Base-by-base conservation (phyloP, 192 early-diverging fungal species). In the Backusella luteola region DNA sequence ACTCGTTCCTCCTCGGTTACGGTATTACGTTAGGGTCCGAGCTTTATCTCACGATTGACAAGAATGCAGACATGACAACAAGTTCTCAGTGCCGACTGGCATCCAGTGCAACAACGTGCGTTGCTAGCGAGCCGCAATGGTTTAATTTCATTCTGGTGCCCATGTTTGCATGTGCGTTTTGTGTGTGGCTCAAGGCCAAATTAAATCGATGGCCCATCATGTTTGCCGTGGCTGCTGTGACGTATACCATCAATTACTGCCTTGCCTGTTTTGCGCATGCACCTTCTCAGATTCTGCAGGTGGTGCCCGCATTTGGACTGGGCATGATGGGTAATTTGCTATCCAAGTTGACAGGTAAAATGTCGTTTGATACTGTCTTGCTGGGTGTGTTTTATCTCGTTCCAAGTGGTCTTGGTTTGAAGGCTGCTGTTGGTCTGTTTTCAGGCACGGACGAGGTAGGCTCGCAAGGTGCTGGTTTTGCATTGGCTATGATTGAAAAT, bases 281-380 rank as follows among this genome's bases (percentile, higher is more conserved):
- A 2, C 75, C 90, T 32, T 79, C 83, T 8, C 88, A 90, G 15
- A 82, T 93, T 2, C 81, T 87, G 0, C 93, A 91, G 0, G 91
- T 91, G 1, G 80, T 95, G 15, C 87, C 94, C 0, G 83, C 93
- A 2, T 91, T 96, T 80, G 89, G 88, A 1, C 91, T 98, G 79
- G 96, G 95, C 0, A 77, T 96, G 66, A 79, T 88, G 41, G 88
- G 90, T 38, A 96, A 98, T 79, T 46, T 95, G 23, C 88, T 94
- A 74, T 91, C 94, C 1, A 86, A 92, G 19, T 75, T 95, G 21
- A 91, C 91, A 17, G 85, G 89, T 74, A 78, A 87, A 44, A 87
- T 93, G 39, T 93, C 93, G 4, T 90, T 98, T 81, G 94, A 93
- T 69, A 91, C 93, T 6, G 94, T 96, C 8, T 81, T 96, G 34